These are phyloP conservation scores for Russula sp. DNA, from an alignment of 768 basidiomycete genomes.

Conservation along the genomic window DNA sequence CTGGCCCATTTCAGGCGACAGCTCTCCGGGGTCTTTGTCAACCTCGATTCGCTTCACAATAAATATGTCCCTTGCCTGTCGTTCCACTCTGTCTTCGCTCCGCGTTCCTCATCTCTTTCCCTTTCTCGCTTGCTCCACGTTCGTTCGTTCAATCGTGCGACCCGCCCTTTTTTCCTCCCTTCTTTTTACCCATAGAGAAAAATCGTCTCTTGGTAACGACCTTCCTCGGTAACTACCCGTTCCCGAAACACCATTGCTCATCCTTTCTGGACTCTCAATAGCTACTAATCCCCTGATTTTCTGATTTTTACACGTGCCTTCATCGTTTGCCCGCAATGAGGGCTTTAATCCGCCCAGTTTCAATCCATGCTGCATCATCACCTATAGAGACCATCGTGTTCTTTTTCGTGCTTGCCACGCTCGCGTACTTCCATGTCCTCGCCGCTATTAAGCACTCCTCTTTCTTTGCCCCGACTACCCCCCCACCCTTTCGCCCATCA, in stretches of 20 bases:
- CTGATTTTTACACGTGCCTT: not conserved
- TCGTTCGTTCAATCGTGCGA: constrained; percentile 13
- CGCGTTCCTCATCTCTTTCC: constrained; percentile 2
- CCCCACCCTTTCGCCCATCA: constrained; percentile 44
- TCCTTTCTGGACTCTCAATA: not conserved
- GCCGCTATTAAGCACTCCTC: constrained; percentile 84
- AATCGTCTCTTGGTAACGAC: not conserved
- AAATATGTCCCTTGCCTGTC: constrained; percentile 13
- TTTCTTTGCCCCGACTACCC: constrained; percentile 55
- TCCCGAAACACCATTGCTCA: not conserved
- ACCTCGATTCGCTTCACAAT: constrained; percentile 6
- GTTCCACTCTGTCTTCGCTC: constrained; percentile 7
- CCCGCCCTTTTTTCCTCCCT: not conserved
- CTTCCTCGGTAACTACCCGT: not conserved
- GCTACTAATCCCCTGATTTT: constrained; percentile 9
- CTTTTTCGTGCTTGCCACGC: constrained; percentile 81
- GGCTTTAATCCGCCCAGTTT: constrained; percentile 57
- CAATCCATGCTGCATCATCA: constrained; percentile 62
- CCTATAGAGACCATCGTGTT: constrained; percentile 89
- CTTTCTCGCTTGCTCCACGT: not conserved
- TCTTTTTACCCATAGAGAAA: constrained; percentile 5
- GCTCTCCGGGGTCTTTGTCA: constrained; percentile 20
- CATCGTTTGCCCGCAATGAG: constrained; percentile 37
- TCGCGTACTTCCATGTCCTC: constrained; percentile 93
- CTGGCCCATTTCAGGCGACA: not conserved